A percentile compares a stretch with the other conserved stretches of the same genome.
These are phyloP conservation scores for Avena insularis DNA, from an alignment of 176 grass and related monocot species.

Conservation along the genomic window DNA sequence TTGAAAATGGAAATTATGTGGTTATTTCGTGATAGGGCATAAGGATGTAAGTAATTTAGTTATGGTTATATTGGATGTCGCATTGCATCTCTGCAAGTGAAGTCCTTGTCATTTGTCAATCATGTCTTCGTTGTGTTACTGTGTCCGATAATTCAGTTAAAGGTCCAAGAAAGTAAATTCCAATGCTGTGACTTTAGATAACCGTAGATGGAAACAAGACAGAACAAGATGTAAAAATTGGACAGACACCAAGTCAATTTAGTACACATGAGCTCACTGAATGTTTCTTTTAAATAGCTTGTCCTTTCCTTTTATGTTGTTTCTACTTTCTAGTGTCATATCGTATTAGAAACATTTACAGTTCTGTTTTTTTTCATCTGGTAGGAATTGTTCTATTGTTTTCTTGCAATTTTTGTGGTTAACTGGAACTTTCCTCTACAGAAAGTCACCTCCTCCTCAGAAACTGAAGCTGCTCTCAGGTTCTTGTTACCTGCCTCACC, in stretches of 20 bases:
- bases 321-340: background rate
- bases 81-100: background rate
- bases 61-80: background rate
- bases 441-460: conserved; percentile 53
- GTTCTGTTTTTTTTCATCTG: background rate
- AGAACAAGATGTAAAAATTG: background rate
- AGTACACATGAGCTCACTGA: background rate
- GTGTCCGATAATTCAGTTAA: background rate
- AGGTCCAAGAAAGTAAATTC: background rate
- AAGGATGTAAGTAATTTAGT: background rate
- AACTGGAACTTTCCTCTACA: conserved; percentile 27
- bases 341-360: background rate
- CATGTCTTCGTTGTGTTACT: conserved; percentile 15
- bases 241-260: background rate
- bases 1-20: conserved; percentile 14
- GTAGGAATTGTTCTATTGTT: conserved; percentile 14
- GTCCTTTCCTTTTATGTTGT: background rate
- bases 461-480: conserved; percentile 79
- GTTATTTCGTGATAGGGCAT: background rate
- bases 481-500: conserved; percentile 94
- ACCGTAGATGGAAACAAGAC: background rate
- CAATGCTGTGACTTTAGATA: background rate
- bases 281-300: background rate
- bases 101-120: background rate
- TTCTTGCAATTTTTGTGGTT: background rate